Percentiles rank a stretch among this genome's conserved stretches.
Conservation (phyloP, 2,329 filamentous ascomycete species). For the Ceratocystis ficicola region DNA sequence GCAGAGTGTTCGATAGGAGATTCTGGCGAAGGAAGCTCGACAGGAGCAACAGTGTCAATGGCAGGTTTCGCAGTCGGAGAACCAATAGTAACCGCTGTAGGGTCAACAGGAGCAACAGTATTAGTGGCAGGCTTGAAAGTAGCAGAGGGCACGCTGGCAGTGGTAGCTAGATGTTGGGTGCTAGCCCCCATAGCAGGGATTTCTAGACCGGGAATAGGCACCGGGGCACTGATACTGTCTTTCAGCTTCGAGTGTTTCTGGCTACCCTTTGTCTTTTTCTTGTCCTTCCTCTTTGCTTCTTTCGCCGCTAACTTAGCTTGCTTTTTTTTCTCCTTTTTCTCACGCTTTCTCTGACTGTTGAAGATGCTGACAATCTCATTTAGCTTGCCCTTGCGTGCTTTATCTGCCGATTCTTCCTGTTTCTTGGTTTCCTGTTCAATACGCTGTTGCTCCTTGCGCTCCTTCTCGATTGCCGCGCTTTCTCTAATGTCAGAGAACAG, state of each 20-base stretch:
- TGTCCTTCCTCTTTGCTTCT: slow-evolving; percentile 27
- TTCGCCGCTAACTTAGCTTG: slow-evolving; percentile 39
- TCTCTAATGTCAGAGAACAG: slow-evolving; percentile 30
- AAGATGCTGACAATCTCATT: slow-evolving; percentile 54
- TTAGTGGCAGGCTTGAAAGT: neutral
- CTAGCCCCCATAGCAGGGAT: neutral
- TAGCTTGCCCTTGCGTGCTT: slow-evolving; percentile 47
- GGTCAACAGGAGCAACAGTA: neutral
- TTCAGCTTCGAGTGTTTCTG: slow-evolving; percentile 25
- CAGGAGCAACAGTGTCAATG: neutral
- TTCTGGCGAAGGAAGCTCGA: neutral
- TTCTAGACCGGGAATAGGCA: neutral
- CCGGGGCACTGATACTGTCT: slow-evolving; percentile 3
- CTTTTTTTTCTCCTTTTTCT: slow-evolving; percentile 46
- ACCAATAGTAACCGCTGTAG: neutral
- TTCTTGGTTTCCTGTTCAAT: slow-evolving; percentile 70
- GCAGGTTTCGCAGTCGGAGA: neutral
- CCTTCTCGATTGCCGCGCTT: slow-evolving; percentile 29
- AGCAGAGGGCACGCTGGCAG: neutral
- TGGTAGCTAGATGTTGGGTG: neutral
- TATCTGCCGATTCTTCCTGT: slow-evolving; percentile 64
- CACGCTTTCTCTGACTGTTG: slow-evolving; percentile 49
- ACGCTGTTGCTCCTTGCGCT: slow-evolving; percentile 56
- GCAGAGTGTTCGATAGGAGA: neutral
- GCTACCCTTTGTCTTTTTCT: slow-evolving; percentile 22